phyloP scores from a whole-genome alignment of 352 stramenopile species.

The Phytophthora litchii region DNA sequence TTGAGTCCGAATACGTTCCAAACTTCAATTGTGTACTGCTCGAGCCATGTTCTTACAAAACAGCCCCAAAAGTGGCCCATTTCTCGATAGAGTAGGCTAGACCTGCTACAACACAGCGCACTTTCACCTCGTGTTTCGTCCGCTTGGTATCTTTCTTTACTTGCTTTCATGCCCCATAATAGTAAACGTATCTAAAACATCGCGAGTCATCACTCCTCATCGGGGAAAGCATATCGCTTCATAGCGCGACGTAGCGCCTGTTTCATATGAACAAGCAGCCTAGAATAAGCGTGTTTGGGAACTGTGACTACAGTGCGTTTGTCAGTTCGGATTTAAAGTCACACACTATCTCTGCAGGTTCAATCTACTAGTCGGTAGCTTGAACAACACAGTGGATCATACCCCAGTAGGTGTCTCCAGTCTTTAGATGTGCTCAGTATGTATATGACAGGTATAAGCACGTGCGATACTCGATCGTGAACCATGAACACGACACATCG shows the following conservation, averaged over 20 bases:
- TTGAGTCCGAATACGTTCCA: background rate
- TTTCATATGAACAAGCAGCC: constrained; percentile 26
- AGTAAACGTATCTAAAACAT: constrained; percentile 8
- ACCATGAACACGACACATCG: no score
- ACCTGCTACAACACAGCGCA: background rate
- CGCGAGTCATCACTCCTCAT: constrained; percentile 8
- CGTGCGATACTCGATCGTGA: no score
- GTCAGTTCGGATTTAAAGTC: constrained; percentile 5
- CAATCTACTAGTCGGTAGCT: background rate
- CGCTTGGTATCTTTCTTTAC: constrained; percentile 6
- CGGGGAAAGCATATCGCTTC: constrained; percentile 5
- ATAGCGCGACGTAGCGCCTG: constrained; percentile 22
- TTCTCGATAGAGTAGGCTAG: background rate
- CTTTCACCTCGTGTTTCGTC: constrained; percentile 4
- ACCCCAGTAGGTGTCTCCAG: background rate
- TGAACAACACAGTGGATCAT: constrained; percentile 3
- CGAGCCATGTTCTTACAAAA: constrained; percentile 3
- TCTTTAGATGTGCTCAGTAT: no score
- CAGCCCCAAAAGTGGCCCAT: constrained; percentile 3
- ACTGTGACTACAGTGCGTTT: constrained; percentile 8
- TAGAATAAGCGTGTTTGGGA: constrained; percentile 5
- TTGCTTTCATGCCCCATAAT: constrained; percentile 3
- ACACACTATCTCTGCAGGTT: constrained; percentile 6
- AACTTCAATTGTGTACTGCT: constrained; percentile 11
- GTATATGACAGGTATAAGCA: no score